A percentile compares a stretch with the other conserved stretches of the same genome.
These are phyloP conservation scores for Candida sp. DNA, from an alignment of 1,139 yeast species.

Conservation along the genomic window DNA sequence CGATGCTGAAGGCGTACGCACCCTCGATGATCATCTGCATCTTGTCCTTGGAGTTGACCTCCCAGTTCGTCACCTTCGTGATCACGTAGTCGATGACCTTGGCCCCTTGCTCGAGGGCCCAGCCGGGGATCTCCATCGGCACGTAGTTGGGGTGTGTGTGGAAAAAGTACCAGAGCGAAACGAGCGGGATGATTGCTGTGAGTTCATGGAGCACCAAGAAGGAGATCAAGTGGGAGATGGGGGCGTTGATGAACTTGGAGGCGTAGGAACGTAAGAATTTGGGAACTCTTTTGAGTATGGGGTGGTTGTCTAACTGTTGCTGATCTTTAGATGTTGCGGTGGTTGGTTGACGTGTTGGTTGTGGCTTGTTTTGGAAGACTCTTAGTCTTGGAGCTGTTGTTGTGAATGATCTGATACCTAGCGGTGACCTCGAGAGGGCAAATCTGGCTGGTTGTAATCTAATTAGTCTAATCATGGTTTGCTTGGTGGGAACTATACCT, in stretches of 20 bases:
- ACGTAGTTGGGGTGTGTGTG: conserved; percentile 52
- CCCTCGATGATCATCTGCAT: conserved; percentile 73
- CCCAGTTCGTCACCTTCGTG: conserved; percentile 34
- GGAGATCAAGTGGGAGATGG: conserved; percentile 72
- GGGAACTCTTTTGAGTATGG: conserved; percentile 49
- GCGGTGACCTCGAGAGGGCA: not conserved
- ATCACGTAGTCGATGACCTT: conserved; percentile 56
- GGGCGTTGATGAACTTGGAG: conserved; percentile 56
- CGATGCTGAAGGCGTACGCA: conserved; percentile 86
- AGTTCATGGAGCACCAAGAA: conserved; percentile 84
- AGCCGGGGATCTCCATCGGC: conserved; percentile 65
- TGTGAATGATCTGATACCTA: not conserved
- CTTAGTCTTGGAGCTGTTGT: not conserved
- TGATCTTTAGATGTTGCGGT: not conserved
- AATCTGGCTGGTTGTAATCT: not conserved
- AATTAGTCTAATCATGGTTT: not conserved
- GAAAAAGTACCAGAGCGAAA: conserved; percentile 76
- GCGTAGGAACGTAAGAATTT: conserved; percentile 54
- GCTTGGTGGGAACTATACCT: not conserved
- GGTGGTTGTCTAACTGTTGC: conserved; percentile 21
- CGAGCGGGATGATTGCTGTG: conserved; percentile 81
- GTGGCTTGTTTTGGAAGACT: not conserved
- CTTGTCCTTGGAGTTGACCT: conserved; percentile 53
- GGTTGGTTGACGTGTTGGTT: not conserved
- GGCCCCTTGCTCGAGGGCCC: conserved; percentile 67